Evolutionary conservation across 805 yeast species (phyloP).

Genomic region (Debaryomyces tyrocola): DNA sequence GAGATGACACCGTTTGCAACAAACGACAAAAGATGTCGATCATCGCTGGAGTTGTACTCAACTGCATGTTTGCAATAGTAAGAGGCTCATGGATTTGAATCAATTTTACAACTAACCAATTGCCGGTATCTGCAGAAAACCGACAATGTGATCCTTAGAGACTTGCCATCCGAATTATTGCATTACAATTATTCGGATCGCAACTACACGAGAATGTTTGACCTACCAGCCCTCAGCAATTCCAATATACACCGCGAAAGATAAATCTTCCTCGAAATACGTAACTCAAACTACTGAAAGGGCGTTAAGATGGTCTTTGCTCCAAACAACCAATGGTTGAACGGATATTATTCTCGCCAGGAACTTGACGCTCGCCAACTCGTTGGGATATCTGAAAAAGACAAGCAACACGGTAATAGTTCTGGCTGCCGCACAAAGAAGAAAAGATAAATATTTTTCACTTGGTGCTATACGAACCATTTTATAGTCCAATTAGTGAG

Average conservation of each 20-base stretch:
- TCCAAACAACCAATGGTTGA: conserved; percentile 18
- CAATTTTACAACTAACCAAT: too few species aligned
- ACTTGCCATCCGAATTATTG: too few species aligned
- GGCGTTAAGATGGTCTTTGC: conserved; percentile 47
- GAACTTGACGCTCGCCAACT: conserved; percentile 53
- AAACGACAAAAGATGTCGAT: conserved; percentile 67
- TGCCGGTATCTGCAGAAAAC: too few species aligned
- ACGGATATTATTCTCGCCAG: conserved; percentile 47
- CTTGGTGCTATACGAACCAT: background rate
- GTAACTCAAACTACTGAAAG: conserved; percentile 32
- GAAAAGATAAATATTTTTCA: conserved; percentile 11
- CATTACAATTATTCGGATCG: background rate
- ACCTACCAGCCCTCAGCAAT: conserved; percentile 49
- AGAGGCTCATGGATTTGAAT: conserved; percentile 44
- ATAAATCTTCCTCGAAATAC: conserved; percentile 11
- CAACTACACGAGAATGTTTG: conserved; percentile 27
- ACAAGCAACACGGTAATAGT: conserved; percentile 54
- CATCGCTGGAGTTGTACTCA: conserved; percentile 67
- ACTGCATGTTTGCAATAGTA: conserved; percentile 64
- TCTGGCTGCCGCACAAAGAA: conserved; percentile 52
- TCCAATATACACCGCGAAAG: conserved; percentile 14
- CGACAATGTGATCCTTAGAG: too few species aligned
- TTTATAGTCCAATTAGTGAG: background rate
- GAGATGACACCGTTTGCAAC: conserved; percentile 60
- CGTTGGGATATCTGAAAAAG: conserved; percentile 46